Base-by-base conservation (phyloP, 176 grass and related monocot species). In the Alloteropsis semialata region DNA sequence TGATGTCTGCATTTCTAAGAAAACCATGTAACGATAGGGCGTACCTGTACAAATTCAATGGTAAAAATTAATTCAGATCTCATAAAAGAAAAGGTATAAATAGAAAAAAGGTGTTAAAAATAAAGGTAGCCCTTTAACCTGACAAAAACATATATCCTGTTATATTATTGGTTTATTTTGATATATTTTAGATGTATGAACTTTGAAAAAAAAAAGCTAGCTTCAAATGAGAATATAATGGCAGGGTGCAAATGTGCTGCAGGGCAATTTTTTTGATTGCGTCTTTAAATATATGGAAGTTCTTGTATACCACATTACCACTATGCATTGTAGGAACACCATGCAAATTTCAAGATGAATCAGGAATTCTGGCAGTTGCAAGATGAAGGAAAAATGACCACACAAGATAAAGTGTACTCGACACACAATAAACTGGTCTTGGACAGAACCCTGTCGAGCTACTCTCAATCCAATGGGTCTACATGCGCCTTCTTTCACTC, bases 401-500 rank as follows among this genome's bases (percentile, higher is more conserved):
- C 58, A 17, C 9, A 3, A 65, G 30, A 5, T 8, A 61, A 28
- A 66, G 34, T n/a, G 34, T 39, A 29, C 45, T 32, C 70, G 32
- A 11, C 15, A 74, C 71, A 74, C 28, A 49, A n/a, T 32, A n/a
- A 78, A 61, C 25, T 77, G 27, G 9, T 45, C 24, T 61, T 62
- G 75, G 74, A 77, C 37, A 61, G 5, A 45, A 77, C 55, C 22
- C 56, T 77, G 17, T 45, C 38, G 56, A 61, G 24, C 38, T 63
- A 62, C 10, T 21, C 57, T 10, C 44, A 51, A 65, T 65, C 61
- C 58, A 79, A 38, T 79, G 32, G 48, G 48, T 69, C 34, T 28
- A 56, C 22, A 10, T 81, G 22, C 46, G 53, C 25, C 12, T 55
- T 69, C 78, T 81, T 80, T 80, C 63, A 68, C 33, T 17, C 30